Conservation (phyloP, 2,329 filamentous ascomycete genomes). For the Bipolaris victoriae region DNA sequence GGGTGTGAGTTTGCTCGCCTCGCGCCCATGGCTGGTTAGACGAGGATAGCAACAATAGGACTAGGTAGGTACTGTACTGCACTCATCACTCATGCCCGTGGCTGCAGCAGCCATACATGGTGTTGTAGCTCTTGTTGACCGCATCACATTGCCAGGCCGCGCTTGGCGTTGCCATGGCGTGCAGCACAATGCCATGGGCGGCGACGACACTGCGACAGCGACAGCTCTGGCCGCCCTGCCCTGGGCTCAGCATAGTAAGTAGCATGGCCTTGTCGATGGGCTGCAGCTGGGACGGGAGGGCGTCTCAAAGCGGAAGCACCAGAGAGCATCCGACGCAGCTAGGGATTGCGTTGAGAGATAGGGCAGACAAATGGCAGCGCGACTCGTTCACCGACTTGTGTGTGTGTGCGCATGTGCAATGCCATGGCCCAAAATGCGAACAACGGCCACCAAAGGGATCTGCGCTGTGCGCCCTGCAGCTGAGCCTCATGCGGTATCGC, state of each 20-base stretch:
- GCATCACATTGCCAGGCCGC: not conserved
- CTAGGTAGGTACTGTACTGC: too few relatives aligned
- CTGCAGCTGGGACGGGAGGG: conserved; percentile 9
- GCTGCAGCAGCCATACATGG: not conserved
- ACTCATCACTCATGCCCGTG: not conserved
- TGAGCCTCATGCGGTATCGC: conserved; percentile 14
- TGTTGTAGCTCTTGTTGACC: conserved; percentile 2
- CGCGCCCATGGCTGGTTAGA: not conserved
- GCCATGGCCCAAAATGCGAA: not conserved
- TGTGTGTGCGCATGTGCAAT: not conserved
- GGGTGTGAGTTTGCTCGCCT: not conserved
- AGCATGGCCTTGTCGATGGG: not conserved
- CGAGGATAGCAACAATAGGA: too few relatives aligned
- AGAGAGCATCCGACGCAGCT: not conserved
- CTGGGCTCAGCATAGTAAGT: too few relatives aligned
- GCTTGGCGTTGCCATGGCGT: conserved; percentile 3
- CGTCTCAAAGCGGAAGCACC: conserved; percentile 1
- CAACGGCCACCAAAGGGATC: conserved; percentile 20
- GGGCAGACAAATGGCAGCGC: not conserved
- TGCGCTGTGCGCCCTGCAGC: conserved; percentile 12
- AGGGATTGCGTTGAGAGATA: conserved; percentile 3
- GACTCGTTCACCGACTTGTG: conserved; percentile 18
- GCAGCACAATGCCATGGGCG: not conserved
- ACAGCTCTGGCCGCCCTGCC: conserved; percentile 7
- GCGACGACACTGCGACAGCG: not conserved